A percentile compares a stretch with the other conserved stretches of the same genome.
These are phyloP conservation scores for Halocafeteria seosinensis DNA, from an alignment of 108 stramenopile species.

Conservation along the genomic window DNA sequence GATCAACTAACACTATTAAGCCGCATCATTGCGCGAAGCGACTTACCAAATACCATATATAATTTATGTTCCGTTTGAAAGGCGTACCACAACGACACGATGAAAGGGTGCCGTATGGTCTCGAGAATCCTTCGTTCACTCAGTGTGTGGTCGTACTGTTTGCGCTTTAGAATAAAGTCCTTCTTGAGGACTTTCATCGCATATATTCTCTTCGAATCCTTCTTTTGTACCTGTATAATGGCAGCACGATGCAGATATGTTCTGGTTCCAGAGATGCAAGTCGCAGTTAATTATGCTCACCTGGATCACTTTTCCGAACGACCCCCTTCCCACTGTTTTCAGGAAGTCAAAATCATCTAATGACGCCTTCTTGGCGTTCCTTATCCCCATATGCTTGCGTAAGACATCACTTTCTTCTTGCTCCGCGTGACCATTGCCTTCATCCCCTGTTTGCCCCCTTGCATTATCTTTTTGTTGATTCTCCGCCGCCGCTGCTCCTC, in stretches of 20 bases:
- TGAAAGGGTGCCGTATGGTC: conserved; percentile 41
- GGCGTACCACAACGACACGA: conserved; percentile 37
- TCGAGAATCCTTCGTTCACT: conserved; percentile 42
- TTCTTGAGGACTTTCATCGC: conserved; percentile 45
- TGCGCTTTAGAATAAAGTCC: conserved; percentile 24
- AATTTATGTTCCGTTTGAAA: conserved; percentile 44
- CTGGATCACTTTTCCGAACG: conserved; percentile 27
- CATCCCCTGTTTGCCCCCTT: too few relatives aligned
- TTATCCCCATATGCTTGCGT: too few relatives aligned
- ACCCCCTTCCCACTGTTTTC: conserved; percentile 24
- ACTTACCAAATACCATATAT: conserved; percentile 28
- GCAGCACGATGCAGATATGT: background rate
- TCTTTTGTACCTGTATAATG: conserved; percentile 14
- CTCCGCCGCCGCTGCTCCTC: too few relatives aligned
- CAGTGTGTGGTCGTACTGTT: conserved; percentile 15
- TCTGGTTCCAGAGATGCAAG: background rate
- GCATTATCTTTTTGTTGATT: too few relatives aligned
- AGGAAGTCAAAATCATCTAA: conserved; percentile 26
- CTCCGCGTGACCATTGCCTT: too few relatives aligned
- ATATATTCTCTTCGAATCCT: conserved; percentile 15
- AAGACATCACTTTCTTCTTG: too few relatives aligned
- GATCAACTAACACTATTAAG: background rate
- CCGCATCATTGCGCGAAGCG: background rate
- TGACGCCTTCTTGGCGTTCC: conserved; percentile 12
- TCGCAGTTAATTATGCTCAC: conserved; percentile 20